Percentiles rank a stretch among this genome's conserved stretches.
phyloP scores from a whole-genome alignment of 1,284 basidiomycete species.

The Cryptococcus maquisensis region DNA sequence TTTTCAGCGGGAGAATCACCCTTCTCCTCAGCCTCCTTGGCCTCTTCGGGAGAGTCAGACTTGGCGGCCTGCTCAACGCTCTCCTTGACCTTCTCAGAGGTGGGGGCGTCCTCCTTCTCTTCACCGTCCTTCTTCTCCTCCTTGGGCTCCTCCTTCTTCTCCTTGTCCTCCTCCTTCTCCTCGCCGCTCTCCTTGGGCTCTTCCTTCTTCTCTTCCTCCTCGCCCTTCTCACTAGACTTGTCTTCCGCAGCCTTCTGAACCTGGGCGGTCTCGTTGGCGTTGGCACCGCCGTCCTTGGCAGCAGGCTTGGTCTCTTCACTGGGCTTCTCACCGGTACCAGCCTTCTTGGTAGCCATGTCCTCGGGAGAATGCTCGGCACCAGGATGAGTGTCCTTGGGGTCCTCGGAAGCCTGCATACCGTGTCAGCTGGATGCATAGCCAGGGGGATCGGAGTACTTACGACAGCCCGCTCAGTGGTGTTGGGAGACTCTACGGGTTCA shows the following conservation, averaged over 20 bases:
- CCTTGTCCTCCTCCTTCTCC: slow-evolving; percentile 2
- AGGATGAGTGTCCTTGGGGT: slow-evolving; percentile 8
- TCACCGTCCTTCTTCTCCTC: not conserved
- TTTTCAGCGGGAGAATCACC: not conserved
- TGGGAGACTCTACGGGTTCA: slow-evolving; percentile 1
- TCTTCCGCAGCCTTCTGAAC: not conserved
- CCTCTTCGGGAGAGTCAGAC: not conserved
- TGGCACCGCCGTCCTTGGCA: slow-evolving; percentile 4
- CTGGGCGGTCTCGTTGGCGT: slow-evolving; percentile 10
- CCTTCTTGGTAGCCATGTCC: slow-evolving; percentile 7
- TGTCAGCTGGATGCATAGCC: not conserved
- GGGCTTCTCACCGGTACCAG: slow-evolving; percentile 1
- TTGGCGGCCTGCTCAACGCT: slow-evolving; percentile 22
- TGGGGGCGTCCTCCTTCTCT: slow-evolving; percentile 8
- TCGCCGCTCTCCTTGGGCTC: slow-evolving; percentile 2
- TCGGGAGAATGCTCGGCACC: not conserved
- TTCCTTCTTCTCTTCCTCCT: slow-evolving; percentile 8
- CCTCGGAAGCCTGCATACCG: slow-evolving; percentile 3
- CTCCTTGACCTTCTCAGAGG: slow-evolving; percentile 15
- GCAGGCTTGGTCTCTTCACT: slow-evolving; percentile 5
- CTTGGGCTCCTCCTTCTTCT: slow-evolving; percentile 14
- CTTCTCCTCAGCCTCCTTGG: not conserved
- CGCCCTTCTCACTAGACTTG: not conserved
- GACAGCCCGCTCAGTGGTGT: not conserved
- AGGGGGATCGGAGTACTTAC: not conserved